Base-by-base conservation (phyloP, 306 rosid genomes). In the Prunus armeniaca region DNA sequence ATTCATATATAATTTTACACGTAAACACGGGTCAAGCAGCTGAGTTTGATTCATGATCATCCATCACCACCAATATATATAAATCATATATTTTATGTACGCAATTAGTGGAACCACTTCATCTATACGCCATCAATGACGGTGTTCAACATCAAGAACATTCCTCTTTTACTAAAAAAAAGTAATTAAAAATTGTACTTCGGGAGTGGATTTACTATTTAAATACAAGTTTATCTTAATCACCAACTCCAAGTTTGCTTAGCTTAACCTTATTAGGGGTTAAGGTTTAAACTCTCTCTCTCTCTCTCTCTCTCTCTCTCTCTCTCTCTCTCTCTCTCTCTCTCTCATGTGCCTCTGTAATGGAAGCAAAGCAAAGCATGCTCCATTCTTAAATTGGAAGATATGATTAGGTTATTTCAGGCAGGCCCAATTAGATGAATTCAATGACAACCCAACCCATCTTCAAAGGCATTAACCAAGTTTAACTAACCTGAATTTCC, bases 11-110 rank as follows among this genome's bases (percentile, higher is more conserved):
- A 67, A 38, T 38, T 38, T 62, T 13, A n/a, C 71, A 76, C 80
- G 47, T 24, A 85, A 79, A 79, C 85, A 81, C 72, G 79, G 58
- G 80, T 81, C 80, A 77, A 75, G 69, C 45, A 47, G 43, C 65
- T 67, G 61, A 75, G 22, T 32, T 82, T 15, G 75, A 75, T 80
- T 38, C 1, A 38, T 38, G 43, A 38, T 38, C 43, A 7, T 38
- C 41, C 41, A 34, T 34, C 41, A 34, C 41, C n/a, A 9, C 4
- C 20, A 15, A 18, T 5, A 51, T 27, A 27, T 34, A 38, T 7
- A 38, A 0, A 38, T 38, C 9, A 38, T 38, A 28, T 66, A 32
- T 67, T 28, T 14, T 75, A 46, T 64, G 57, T 17, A 51, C 66
- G 60, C 38, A 52, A 69, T 68, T 41, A 24, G 58, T 79, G 43